Evolutionary conservation across 768 basidiomycete species (phyloP).

Genomic region (Russula dissimulans): DNA sequence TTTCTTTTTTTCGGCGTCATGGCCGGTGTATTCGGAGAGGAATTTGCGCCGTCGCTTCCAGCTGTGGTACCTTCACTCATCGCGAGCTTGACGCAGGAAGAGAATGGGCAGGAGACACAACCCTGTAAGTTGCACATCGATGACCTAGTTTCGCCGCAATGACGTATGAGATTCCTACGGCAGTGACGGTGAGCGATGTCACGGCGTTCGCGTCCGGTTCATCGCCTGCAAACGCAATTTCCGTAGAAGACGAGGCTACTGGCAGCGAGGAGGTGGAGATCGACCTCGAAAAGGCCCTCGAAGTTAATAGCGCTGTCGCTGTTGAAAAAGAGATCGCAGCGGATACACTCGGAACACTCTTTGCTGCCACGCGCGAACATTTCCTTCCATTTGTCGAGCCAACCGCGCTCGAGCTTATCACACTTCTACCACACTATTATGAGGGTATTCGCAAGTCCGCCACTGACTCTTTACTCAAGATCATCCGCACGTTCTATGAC

Average conservation of each 20-base stretch:
- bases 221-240: slow-evolving; percentile 61
- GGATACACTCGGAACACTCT: slow-evolving; percentile 89
- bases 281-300: slow-evolving; percentile 79
- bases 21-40: slow-evolving; percentile 92
- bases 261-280: slow-evolving; percentile 57
- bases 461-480: slow-evolving; percentile 77
- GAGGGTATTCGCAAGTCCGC: slow-evolving; percentile 96
- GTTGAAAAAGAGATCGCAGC: slow-evolving; percentile 99
- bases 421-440: slow-evolving; percentile 83
- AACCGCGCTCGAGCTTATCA: slow-evolving; percentile 68
- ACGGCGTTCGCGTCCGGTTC: slow-evolving; percentile 67
- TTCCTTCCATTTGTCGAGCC: slow-evolving; percentile 90
- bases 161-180: background rate
- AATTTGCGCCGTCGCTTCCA: slow-evolving; percentile 82
- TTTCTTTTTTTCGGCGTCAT: slow-evolving; percentile 99
- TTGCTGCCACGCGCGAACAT: slow-evolving; percentile 66
- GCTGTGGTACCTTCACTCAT: slow-evolving; percentile 82
- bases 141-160: background rate
- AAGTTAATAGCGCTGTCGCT: slow-evolving; percentile 91
- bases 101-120: slow-evolving; percentile 57
- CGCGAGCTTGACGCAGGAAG: slow-evolving; percentile 71
- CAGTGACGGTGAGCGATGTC: slow-evolving; percentile 47
- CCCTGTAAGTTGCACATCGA: background rate
- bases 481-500: slow-evolving; percentile 87
- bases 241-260: slow-evolving; percentile 49